These are phyloP conservation scores for Lasiodiplodia citricola DNA, from an alignment of 2,329 filamentous ascomycete species.

Conservation along the genomic window DNA sequence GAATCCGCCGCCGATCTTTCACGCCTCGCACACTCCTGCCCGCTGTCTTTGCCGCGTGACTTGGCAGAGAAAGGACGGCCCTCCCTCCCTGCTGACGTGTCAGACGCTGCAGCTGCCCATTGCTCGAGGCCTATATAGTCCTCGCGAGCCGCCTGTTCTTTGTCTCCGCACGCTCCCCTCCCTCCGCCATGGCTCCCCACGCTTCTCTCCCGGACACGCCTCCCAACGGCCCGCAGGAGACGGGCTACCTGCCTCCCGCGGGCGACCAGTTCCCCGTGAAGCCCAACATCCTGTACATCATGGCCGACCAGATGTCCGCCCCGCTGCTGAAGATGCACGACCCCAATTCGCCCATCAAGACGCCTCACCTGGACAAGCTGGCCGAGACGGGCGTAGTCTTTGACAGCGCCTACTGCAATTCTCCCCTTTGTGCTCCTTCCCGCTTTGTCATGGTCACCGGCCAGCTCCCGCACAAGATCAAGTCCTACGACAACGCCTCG, in stretches of 20 bases:
- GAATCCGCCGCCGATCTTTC: constrained; percentile 15
- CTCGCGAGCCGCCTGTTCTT: neutral
- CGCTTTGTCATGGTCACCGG: constrained; percentile 95
- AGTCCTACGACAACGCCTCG: constrained; percentile 88
- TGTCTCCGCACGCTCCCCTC: neutral
- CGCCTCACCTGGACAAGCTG: constrained; percentile 84
- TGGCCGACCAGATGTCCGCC: constrained; percentile 94
- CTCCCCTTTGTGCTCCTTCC: constrained; percentile 88
- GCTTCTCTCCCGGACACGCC: constrained; percentile 25
- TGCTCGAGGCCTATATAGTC: constrained; percentile 5
- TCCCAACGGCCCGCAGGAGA: constrained; percentile 24
- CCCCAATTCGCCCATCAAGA: constrained; percentile 85
- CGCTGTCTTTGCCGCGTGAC: constrained; percentile 21
- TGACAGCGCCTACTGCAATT: constrained; percentile 92
- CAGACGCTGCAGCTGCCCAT: neutral
- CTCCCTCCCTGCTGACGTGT: constrained; percentile 19
- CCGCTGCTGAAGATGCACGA: constrained; percentile 93
- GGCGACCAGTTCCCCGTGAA: constrained; percentile 43
- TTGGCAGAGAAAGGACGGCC: constrained; percentile 10
- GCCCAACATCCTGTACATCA: constrained; percentile 89
- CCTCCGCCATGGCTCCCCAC: constrained; percentile 25
- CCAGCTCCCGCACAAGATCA: constrained; percentile 88
- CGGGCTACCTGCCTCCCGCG: constrained; percentile 21
- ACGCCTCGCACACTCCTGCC: constrained; percentile 1
- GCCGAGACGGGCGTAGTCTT: constrained; percentile 86